Percentiles rank a stretch among this genome's conserved stretches.
phyloP scores from a whole-genome alignment of 1,284 basidiomycete genomes.

The Dichomitus squalens region DNA sequence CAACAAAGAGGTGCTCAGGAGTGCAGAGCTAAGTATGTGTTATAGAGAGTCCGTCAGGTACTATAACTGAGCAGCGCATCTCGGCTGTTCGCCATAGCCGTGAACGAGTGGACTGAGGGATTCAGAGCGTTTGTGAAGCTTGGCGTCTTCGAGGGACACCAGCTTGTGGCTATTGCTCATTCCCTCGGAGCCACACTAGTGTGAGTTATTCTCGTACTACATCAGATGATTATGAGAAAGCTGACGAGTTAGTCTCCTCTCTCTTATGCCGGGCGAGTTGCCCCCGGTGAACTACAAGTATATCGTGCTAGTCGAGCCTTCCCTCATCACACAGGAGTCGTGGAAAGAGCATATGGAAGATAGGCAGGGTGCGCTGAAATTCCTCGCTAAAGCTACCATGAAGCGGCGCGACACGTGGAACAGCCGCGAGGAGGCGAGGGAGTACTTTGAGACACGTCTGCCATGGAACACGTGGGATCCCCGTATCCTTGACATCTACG shows the following conservation, averaged over 20 bases:
- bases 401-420: constrained; percentile 19
- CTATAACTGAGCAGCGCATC: no score
- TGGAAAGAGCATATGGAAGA: constrained; percentile 4
- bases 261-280: constrained; percentile 16
- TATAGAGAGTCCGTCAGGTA: background rate
- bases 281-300: constrained; percentile 1
- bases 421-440: constrained; percentile 12
- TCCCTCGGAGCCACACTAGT: background rate
- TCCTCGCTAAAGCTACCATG: constrained; percentile 9
- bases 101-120: constrained; percentile 2
- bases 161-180: constrained; percentile 4
- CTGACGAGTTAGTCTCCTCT: constrained; percentile 30
- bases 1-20: constrained; percentile 1
- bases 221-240: constrained; percentile 16
- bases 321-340: constrained; percentile 9
- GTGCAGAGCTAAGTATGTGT: constrained; percentile 1
- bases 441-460: constrained; percentile 20
- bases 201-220: constrained; percentile 13
- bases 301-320: constrained; percentile 20
- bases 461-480: constrained; percentile 23
- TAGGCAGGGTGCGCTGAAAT: constrained; percentile 1
- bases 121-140: background rate
- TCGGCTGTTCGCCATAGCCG: background rate
- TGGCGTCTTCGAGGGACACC: background rate
- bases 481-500: constrained; percentile 16